A percentile compares a stretch with the other conserved stretches of the same genome.
These are phyloP conservation scores for Podospora comata DNA, from an alignment of 495 filamentous ascomycete genomes.

Conservation along the genomic window DNA sequence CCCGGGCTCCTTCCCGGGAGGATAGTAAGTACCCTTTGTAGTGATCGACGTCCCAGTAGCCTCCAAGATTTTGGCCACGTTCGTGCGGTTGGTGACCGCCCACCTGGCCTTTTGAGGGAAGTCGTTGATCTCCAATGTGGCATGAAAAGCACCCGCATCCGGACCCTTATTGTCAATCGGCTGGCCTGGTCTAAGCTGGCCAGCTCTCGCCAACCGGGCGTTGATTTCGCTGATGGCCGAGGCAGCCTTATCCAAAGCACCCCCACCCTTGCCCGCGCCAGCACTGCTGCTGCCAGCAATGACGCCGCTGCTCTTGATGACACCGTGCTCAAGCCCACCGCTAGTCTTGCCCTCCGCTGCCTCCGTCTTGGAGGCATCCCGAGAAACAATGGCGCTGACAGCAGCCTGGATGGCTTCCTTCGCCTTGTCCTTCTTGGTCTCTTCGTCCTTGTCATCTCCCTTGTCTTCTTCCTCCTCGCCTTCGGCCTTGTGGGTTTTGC, in stretches of 20 bases:
- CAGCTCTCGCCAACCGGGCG: constrained; percentile 77
- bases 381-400: constrained; percentile 53
- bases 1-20: constrained; percentile 72
- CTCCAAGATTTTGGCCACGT: constrained; percentile 97
- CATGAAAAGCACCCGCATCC: constrained; percentile 95
- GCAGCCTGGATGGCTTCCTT: constrained; percentile 61
- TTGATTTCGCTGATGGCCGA: constrained; percentile 84
- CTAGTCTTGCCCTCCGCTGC: constrained; percentile 48
- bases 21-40: constrained; percentile 90
- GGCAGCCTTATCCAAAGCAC: constrained; percentile 76
- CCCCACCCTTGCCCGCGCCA: constrained; percentile 53
- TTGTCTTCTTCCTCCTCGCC: constrained; percentile 85
- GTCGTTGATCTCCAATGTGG: constrained; percentile 97
- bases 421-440: constrained; percentile 59
- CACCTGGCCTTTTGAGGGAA: constrained; percentile 98
- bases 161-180: constrained; percentile 99
- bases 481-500: constrained; percentile 84
- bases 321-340: constrained; percentile 51
- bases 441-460: constrained; percentile 62
- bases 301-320: constrained; percentile 38
- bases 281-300: constrained; percentile 44
- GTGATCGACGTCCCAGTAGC: constrained; percentile 94
- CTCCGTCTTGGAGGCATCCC: constrained; percentile 36
- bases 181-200: constrained; percentile 82
- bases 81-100: constrained; percentile 98